A percentile compares a stretch with the other conserved stretches of the same genome.
phyloP scores from a whole-genome alignment of 306 rosid species.

The Carpinus viminea region DNA sequence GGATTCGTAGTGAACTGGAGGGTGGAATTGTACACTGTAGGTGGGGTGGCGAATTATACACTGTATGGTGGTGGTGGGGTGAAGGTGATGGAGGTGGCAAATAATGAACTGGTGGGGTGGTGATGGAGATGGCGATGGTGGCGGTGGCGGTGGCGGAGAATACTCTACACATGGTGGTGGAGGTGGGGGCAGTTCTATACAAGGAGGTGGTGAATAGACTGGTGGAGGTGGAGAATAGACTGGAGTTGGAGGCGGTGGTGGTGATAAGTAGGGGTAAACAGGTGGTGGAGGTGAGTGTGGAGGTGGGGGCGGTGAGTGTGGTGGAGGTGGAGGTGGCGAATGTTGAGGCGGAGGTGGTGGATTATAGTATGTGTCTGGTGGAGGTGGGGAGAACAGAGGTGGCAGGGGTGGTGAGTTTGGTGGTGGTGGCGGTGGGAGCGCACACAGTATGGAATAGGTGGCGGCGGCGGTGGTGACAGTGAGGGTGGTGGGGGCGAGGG shows the following conservation, averaged over 20 bases:
- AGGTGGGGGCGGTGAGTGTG: slow-evolving; percentile 38
- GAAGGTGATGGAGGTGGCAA: slow-evolving; percentile 45
- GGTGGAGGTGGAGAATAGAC: slow-evolving; percentile 57
- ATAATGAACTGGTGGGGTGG: slow-evolving; percentile 28
- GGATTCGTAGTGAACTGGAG: slow-evolving; percentile 43
- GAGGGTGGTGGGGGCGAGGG: slow-evolving; percentile 13
- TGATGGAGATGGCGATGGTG: slow-evolving; percentile 32
- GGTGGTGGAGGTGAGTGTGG: slow-evolving; percentile 68
- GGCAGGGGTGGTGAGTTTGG: slow-evolving; percentile 43
- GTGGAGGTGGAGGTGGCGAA: slow-evolving; percentile 31
- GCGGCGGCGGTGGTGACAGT: slow-evolving; percentile 17
- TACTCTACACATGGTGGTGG: slow-evolving; percentile 66
- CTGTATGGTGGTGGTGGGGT: slow-evolving; percentile 34
- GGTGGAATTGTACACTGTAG: slow-evolving; percentile 41
- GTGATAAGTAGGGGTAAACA: slow-evolving; percentile 49
- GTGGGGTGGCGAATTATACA: slow-evolving; percentile 44
- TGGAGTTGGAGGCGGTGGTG: slow-evolving; percentile 77
- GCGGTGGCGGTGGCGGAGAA: slow-evolving; percentile 42
- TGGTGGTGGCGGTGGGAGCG: slow-evolving; percentile 38
- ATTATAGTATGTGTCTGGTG: slow-evolving; percentile 21
- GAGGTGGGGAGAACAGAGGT: slow-evolving; percentile 32
- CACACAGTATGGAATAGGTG: slow-evolving; percentile 37
- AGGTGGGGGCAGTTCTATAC: slow-evolving; percentile 68
- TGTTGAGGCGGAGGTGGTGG: slow-evolving; percentile 31
- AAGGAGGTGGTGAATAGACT: slow-evolving; percentile 48